Base-by-base conservation (phyloP, 768 basidiomycete genomes). In the Psilocybe cubensis region DNA sequence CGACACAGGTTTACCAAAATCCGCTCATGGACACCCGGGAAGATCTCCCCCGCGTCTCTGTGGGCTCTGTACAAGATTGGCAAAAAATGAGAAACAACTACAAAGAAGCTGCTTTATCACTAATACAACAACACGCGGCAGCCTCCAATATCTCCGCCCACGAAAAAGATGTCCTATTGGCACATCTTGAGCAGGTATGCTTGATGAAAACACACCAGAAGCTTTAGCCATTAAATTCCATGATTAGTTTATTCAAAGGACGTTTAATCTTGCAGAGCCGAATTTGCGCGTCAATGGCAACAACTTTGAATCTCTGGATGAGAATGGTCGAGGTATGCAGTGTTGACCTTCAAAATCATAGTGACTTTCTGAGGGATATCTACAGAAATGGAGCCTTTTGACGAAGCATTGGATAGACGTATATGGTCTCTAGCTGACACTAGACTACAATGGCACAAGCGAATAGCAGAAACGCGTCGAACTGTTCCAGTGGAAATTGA, bases 211-310 rank as follows among this genome's bases (percentile, higher is more conserved):
- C n/a, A n/a, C n/a, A n/a, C n/a, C n/a, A n/a, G n/a, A n/a, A n/a
- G n/a, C n/a, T n/a, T n/a, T n/a, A n/a, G n/a, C n/a, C n/a, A n/a
- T n/a, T n/a, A n/a, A n/a, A n/a, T n/a, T n/a, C n/a, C n/a, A n/a
- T n/a, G n/a, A n/a, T 41, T 44, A 91, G 88, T 87, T 82, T 61
- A 77, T 88, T 29, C 87, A 89, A 21, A 72, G 73, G 18, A 81
- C 86, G 17, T 87, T 91, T 60, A 75, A 74, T 31, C 79, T 85
- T 52, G 82, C 87, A 0, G 81, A 84, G 59, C 81, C 84, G 4
- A 95, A 94, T 71, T 70, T 95, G 20, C 84, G 89, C 28, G 81
- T 94, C 9, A 93, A 94, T 66, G 92, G 92, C 24, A 86, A 87
- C 52, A 86, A 87, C 58, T 84, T 85, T 60, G 90, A 90, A 63